Evolutionary conservation across 805 yeast genomes (phyloP).

Genomic region (Kazachstania bromeliacearum): DNA sequence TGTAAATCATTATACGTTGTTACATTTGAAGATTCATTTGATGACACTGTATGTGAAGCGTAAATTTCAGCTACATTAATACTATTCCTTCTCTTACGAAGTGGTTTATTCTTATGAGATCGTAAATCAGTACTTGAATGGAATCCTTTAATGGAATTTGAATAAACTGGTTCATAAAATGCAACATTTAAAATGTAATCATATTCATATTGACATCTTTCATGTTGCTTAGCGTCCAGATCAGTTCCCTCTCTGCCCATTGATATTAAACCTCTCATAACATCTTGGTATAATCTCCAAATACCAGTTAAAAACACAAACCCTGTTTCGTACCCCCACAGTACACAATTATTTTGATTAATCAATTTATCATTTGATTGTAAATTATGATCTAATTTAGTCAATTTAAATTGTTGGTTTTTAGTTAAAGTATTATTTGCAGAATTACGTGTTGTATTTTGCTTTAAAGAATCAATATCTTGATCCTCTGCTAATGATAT

Average conservation of each 20-base stretch:
- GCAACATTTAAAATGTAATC: conserved; percentile 15
- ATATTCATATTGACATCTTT: conserved; percentile 12
- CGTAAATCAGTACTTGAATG: too few relatives aligned
- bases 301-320: conserved; percentile 81
- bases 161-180: conserved; percentile 13
- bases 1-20: conserved; percentile 25
- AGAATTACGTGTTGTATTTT: neutral
- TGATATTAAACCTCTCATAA: conserved; percentile 22
- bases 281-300: conserved; percentile 51
- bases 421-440: conserved; percentile 14
- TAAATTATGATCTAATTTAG: conserved; percentile 17
- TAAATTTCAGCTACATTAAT: neutral
- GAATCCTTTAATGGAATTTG: conserved; percentile 1
- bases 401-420: conserved; percentile 26
- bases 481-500: conserved; percentile 3
- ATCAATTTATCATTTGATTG: conserved; percentile 13
- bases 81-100: conserved; percentile 7
- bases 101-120: too few relatives aligned
- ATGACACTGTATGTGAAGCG: too few relatives aligned
- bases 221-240: conserved; percentile 1
- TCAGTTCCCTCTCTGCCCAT: conserved; percentile 4
- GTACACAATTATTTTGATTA: conserved; percentile 51
- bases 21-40: too few relatives aligned
- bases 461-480: conserved; percentile 5
- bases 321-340: conserved; percentile 82